These are phyloP conservation scores for Tremellales sp. DNA, from an alignment of 1,284 basidiomycete species.

Conservation along the genomic window DNA sequence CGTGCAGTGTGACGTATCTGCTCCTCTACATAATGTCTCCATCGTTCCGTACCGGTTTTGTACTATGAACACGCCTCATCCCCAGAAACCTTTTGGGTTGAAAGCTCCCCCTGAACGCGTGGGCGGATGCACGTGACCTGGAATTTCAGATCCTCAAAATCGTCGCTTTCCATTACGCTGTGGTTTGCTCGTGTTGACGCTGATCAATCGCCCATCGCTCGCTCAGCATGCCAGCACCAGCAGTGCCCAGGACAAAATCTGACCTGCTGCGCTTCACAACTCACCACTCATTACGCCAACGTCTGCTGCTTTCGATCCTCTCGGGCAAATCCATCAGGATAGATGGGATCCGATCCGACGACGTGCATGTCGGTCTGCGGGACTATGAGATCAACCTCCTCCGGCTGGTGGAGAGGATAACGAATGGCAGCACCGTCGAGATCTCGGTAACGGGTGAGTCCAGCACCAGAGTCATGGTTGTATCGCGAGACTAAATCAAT, in stretches of 20 bases:
- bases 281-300: constrained; percentile 77
- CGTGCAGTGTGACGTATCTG: too few relatives aligned
- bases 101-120: too few relatives aligned
- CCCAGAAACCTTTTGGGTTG: too few relatives aligned
- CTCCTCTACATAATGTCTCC: too few relatives aligned
- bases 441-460: constrained; percentile 86
- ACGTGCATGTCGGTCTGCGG: constrained; percentile 90
- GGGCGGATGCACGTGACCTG: too few relatives aligned
- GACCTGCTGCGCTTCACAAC: constrained; percentile 59
- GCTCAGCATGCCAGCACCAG: too few relatives aligned
- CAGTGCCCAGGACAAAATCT: constrained; percentile 11
- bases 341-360: constrained; percentile 83
- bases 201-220: too few relatives aligned
- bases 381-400: constrained; percentile 93
- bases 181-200: too few relatives aligned
- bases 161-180: too few relatives aligned
- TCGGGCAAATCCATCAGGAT: constrained; percentile 83
- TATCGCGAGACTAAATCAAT: not conserved
- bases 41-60: too few relatives aligned
- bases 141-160: too few relatives aligned
- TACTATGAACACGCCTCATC: too few relatives aligned
- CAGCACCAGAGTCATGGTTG: not conserved
- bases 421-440: constrained; percentile 92
- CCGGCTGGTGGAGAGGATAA: constrained; percentile 82
- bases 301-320: constrained; percentile 80